These are phyloP conservation scores for Trametes sanguinea DNA, from an alignment of 768 basidiomycete genomes.

Conservation along the genomic window DNA sequence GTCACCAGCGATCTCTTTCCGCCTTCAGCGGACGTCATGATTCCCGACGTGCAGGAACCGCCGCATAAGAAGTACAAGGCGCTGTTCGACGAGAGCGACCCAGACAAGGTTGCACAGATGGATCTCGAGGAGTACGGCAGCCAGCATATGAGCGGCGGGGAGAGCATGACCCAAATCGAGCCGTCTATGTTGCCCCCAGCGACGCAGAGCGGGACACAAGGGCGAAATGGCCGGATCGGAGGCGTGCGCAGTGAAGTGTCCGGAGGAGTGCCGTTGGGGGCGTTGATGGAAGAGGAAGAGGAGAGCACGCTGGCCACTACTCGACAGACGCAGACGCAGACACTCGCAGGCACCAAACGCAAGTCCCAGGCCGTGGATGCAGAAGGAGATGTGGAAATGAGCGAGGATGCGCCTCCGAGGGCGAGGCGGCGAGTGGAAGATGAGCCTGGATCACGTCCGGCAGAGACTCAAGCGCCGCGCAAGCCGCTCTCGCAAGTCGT, in stretches of 20 bases:
- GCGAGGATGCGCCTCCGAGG: constrained; percentile 28
- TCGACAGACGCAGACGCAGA: constrained; percentile 11
- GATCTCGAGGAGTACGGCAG: constrained; percentile 21
- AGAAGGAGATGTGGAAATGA: constrained; percentile 43
- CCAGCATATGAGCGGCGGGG: constrained; percentile 9
- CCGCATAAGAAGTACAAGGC: constrained; percentile 71
- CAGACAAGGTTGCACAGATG: constrained; percentile 40
- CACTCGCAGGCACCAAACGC: constrained; percentile 40
- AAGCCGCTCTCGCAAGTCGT: constrained; percentile 34
- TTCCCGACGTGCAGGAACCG: constrained; percentile 47
- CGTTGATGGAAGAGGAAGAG: constrained; percentile 62
- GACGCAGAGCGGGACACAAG: constrained; percentile 18
- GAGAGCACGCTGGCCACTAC: constrained; percentile 32
- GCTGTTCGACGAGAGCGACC: constrained; percentile 67
- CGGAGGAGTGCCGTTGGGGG: constrained; percentile 28
- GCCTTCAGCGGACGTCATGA: constrained; percentile 25
- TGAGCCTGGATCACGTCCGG: constrained; percentile 34
- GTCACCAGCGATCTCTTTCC: constrained; percentile 26
- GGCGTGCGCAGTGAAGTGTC: constrained; percentile 14
- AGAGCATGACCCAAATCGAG: constrained; percentile 35
- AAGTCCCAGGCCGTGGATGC: constrained; percentile 37
- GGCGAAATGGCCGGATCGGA: not conserved
- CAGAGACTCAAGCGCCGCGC: not conserved
- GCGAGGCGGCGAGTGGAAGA: constrained; percentile 49
- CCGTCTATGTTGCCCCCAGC: constrained; percentile 4